Conservation (phyloP, 2,329 filamentous ascomycete genomes). For the Sporothrix brasiliensis region DNA sequence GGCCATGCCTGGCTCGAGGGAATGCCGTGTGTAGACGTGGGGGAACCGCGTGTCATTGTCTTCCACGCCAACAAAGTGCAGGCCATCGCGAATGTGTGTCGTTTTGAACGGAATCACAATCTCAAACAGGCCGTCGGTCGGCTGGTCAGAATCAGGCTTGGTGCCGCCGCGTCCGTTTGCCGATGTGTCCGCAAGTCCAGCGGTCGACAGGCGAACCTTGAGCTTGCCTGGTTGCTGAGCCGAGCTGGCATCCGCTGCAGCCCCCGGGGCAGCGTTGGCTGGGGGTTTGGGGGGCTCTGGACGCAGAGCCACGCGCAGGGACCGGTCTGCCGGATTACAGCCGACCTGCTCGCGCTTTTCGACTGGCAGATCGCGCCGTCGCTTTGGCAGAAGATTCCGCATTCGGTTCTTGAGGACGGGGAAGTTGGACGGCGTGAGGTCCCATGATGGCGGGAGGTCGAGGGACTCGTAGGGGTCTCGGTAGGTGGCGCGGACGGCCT, state of each 20-base stretch:
- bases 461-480: slow-evolving; percentile 69
- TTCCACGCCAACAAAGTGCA: slow-evolving; percentile 88
- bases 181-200: background rate
- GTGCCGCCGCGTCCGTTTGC: slow-evolving; percentile 5
- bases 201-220: slow-evolving; percentile 33
- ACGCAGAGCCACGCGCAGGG: slow-evolving; percentile 49
- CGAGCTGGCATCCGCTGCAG: background rate
- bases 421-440: slow-evolving; percentile 72
- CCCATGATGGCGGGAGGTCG: slow-evolving; percentile 62
- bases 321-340: slow-evolving; percentile 59
- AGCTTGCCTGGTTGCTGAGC: slow-evolving; percentile 29
- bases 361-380: slow-evolving; percentile 57
- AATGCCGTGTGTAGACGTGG: slow-evolving; percentile 87
- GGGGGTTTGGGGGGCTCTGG: slow-evolving; percentile 39
- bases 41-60: slow-evolving; percentile 81
- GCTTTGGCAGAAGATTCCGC: slow-evolving; percentile 55
- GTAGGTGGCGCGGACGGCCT: slow-evolving; percentile 52
- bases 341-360: slow-evolving; percentile 59
- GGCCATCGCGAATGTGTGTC: slow-evolving; percentile 75
- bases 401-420: slow-evolving; percentile 71
- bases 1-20: slow-evolving; percentile 73
- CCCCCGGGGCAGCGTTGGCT: background rate
- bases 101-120: slow-evolving; percentile 75
- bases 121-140: slow-evolving; percentile 40
- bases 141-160: slow-evolving; percentile 12